Base-by-base conservation (phyloP, 192 early-diverging fungal genomes). In the Powellomyces hirtus region DNA sequence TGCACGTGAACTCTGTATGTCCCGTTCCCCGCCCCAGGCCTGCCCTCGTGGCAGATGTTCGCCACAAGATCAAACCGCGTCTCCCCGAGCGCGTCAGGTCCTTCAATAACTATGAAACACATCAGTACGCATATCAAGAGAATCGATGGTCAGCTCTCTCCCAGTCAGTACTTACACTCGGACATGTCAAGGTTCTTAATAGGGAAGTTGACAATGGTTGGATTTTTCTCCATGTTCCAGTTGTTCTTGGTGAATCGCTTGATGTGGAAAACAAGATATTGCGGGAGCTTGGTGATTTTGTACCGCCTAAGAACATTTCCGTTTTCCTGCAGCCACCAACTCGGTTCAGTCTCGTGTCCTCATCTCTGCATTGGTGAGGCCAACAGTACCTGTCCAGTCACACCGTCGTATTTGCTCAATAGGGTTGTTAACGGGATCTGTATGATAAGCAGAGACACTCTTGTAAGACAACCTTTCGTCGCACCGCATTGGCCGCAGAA, bases 171-270 rank as follows among this genome's bases (percentile, higher is more conserved):
- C 63, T 53, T 84, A 93, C 91, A 89, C 27, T 92, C 87, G 11
- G 85, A 69, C 89, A 98, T 89, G 57, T 93, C 88, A 5, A 96
- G 70, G 59, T 90, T 89, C 53, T 88, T 90, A 44, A 96, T 89
- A 1, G 94, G 91, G 59, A 93, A 98, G 62, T 94, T 96, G 3
- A 98, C 94, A 66, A 98, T 95, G 0, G 97, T 98, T 0, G 92
- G 92, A 71, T 98, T 98, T 77, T 96, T 96, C 71, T 98, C 97
- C 22, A 75, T 71, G 0, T 83, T 75, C 77, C 90, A 92, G 49
- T 86, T 90, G 75, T 90, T 91, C 64, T 92, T 95, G 0, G 87
- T 85, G 59, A 98, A 94, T 11, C 97, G 82, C 69, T 93, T 94
- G 55, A 97, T 88, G 70, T 94, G 90, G 59, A 97, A 90, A 27